Evolutionary conservation across 163 green algal genomes (phyloP).

Genomic region (Coccomyxa subellipsoidea): DNA sequence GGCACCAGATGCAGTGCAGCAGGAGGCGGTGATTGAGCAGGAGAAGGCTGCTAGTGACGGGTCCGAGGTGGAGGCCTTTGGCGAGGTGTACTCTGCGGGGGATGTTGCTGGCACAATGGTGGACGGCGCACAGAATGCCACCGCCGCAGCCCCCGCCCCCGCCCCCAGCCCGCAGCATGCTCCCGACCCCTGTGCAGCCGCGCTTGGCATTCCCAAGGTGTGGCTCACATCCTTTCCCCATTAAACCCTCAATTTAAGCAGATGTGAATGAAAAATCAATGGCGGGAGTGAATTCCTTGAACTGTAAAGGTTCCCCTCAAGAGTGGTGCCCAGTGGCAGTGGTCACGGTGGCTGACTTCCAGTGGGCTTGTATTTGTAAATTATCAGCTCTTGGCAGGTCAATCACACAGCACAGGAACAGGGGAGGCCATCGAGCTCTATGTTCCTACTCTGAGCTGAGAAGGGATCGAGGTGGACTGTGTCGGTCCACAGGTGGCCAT

Average conservation of each 20-base stretch:
- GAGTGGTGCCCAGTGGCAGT: too few relatives aligned
- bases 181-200: not conserved
- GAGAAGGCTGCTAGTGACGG: not conserved
- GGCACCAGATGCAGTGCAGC: not conserved
- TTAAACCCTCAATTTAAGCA: not conserved
- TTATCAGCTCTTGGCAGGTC: too few relatives aligned
- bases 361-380: too few relatives aligned
- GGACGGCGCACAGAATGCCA: not conserved
- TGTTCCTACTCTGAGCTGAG: not conserved
- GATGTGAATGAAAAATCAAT: not conserved
- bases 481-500: constrained; percentile 5
- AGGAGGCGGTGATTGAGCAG: not conserved
- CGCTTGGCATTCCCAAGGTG: not conserved
- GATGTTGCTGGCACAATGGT: not conserved
- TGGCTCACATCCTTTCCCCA: too few relatives aligned
- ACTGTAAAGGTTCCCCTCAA: too few relatives aligned
- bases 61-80: not conserved
- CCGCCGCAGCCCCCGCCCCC: too few relatives aligned
- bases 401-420: too few relatives aligned
- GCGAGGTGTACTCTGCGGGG: not conserved
- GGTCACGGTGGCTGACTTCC: too few relatives aligned
- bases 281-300: not conserved
- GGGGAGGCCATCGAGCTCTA: too few relatives aligned
- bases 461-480: not conserved
- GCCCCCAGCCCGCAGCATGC: not conserved